Base-by-base conservation (phyloP, 495 filamentous ascomycete genomes). In the Annulohypoxylon nitens region DNA sequence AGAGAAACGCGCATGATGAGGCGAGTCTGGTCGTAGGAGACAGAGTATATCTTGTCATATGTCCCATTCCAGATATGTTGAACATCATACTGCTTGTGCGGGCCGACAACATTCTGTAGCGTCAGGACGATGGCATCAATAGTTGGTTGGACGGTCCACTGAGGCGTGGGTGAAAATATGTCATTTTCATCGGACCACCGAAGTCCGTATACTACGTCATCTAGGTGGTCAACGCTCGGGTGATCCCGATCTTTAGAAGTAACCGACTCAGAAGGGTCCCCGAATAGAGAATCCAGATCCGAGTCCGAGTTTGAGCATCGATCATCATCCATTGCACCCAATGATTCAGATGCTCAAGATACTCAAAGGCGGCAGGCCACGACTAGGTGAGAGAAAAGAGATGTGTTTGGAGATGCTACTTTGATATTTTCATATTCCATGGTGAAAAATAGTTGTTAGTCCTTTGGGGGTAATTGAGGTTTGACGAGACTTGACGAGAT, bases 1-100 rank as follows among this genome's bases (percentile, higher is more conserved):
- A 90, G 76, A 0, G 79, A 80, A 2, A 89, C 77, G 10, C 88
- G 86, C 76, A 89, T 78, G 33, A 90, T 63, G 58, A 81, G 79
- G 3, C 61, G 59, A n/a, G 76, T 71, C 8, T 41, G 55, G 8
- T 47, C 55, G 12, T 71, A 75, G n/a, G 64, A 57, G 33, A 86
- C 77, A 1, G 61, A 66, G 36, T 84, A 86, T 2, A 84, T 59
- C 67, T 78, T 83, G 77, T 72, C 81, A 50, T 69, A 81, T 23
- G 69, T 54, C 8, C 81, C 81, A 12, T 77, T 57, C 51, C 73
- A 72, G 11, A 61, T 25, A 8, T 73, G 45, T 9, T 37, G 16
- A 8, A 78, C 69, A 6, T 5, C 11, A 39, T 71, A 77, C 10
- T 73, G 48, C 36, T 67, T 61, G 6, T 47, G 2, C 1, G 20